Percentiles rank a stretch among this genome's conserved stretches.
These are phyloP conservation scores for Cyphellophora attinorum DNA, from an alignment of 2,329 filamentous ascomycete genomes.

Conservation along the genomic window DNA sequence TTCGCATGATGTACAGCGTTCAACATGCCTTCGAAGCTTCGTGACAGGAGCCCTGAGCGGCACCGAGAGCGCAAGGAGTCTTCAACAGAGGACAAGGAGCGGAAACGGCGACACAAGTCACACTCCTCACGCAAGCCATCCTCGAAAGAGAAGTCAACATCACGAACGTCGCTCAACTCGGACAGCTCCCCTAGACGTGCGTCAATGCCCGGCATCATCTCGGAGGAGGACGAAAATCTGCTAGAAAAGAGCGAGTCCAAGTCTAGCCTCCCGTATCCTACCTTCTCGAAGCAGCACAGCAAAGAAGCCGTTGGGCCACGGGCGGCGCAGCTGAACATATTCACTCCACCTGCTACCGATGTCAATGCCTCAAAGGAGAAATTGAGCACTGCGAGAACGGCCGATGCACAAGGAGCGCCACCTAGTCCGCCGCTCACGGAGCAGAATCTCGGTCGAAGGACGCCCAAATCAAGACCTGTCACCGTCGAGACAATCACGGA, in stretches of 20 bases:
- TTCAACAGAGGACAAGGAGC: slow-evolving; percentile 13
- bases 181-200: slow-evolving; percentile 18
- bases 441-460: slow-evolving; percentile 26
- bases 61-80: slow-evolving; percentile 15
- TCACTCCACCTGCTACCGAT: slow-evolving; percentile 66
- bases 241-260: slow-evolving; percentile 26
- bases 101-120: slow-evolving; percentile 6
- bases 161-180: slow-evolving; percentile 19
- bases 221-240: slow-evolving; percentile 7
- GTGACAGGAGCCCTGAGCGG: slow-evolving; percentile 16
- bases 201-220: slow-evolving; percentile 19
- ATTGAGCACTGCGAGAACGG: slow-evolving; percentile 7
- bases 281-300: slow-evolving; percentile 83
- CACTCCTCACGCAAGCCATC: slow-evolving; percentile 13
- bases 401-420: slow-evolving; percentile 26
- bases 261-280: slow-evolving; percentile 60
- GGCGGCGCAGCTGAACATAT: slow-evolving; percentile 35
- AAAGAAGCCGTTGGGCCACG: slow-evolving; percentile 68
- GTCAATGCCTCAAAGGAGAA: slow-evolving; percentile 44
- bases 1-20: background rate
- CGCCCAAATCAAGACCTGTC: slow-evolving; percentile 20
- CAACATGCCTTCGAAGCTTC: slow-evolving; percentile 18
- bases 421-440: slow-evolving; percentile 41
- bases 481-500: slow-evolving; percentile 20
- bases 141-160: slow-evolving; percentile 14